A percentile compares a stretch with the other conserved stretches of the same genome.
These are phyloP conservation scores for Pythium diclinum DNA, from an alignment of 352 stramenopile genomes.

Conservation along the genomic window DNA sequence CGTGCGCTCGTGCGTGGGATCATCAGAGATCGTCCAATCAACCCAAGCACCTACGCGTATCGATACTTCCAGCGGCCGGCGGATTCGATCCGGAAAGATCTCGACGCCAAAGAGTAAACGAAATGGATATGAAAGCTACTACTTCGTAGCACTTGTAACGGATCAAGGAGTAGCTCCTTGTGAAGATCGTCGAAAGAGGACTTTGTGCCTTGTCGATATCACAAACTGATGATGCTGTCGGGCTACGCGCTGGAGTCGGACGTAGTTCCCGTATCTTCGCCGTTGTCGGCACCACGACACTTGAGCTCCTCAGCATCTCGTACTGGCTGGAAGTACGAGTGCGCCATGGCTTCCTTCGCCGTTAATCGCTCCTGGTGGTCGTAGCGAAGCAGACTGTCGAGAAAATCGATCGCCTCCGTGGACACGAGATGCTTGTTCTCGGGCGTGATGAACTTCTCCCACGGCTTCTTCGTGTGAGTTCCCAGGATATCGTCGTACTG, in stretches of 20 bases:
- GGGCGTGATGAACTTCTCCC: constrained; percentile 97
- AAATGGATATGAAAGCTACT: no score
- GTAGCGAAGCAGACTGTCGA: constrained; percentile 82
- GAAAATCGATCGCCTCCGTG: constrained; percentile 96
- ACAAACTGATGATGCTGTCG: not conserved
- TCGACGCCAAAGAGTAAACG: constrained; percentile 46
- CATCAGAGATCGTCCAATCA: constrained; percentile 45
- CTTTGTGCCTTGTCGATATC: no score
- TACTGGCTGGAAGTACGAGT: constrained; percentile 97
- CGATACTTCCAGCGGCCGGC: constrained; percentile 48
- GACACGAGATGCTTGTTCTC: constrained; percentile 98
- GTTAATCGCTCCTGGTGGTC: constrained; percentile 98
- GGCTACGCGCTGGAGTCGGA: constrained; percentile 77
- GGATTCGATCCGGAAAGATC: constrained; percentile 34
- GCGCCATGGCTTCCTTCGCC: constrained; percentile 97
- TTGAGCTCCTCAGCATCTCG: constrained; percentile 75
- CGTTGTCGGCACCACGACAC: constrained; percentile 48
- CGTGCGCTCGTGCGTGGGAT: constrained; percentile 55
- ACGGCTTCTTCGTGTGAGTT: constrained; percentile 97
- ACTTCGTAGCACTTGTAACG: no score
- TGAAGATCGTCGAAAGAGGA: no score
- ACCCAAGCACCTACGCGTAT: constrained; percentile 53
- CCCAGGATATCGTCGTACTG: constrained; percentile 98
- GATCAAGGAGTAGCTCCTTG: no score
- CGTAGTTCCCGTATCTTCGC: constrained; percentile 70